Base-by-base conservation (phyloP, 2,329 filamentous ascomycete species). In the Ilyonectria mors-panacis region DNA sequence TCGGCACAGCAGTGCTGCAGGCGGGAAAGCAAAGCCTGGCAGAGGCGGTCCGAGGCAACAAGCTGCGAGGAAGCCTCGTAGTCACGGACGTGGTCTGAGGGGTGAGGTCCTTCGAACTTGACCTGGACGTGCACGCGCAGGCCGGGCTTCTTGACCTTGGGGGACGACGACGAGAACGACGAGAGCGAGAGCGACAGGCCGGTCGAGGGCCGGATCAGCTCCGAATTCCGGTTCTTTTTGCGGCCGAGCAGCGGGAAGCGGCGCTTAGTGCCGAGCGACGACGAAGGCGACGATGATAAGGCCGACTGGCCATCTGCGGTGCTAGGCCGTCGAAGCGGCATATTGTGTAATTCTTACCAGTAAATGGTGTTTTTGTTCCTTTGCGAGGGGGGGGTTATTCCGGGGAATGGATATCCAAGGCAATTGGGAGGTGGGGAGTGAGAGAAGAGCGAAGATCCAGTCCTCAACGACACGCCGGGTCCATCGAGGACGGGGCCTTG, bases 1-100 rank as follows among this genome's bases (percentile, higher is more conserved):
- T 88, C 86, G 45, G 83, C 76, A 65, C 82, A 84, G 78, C 85
- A 86, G 73, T 87, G 85, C 70, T 86, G 82, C 50, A 88, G 80
- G 44, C 85, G 85, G 30, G 82, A 81, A 13, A 88, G 73, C n/a
- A 88, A 75, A 2, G 82, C 85, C 42, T 83, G 80, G 71, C 84
- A 86, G 51, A 88, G 75, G n/a, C 82, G 79, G 63, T 85, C 82
- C 45, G 83, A 83, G 54, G 82, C 81, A 17, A 79, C 75, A 53
- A 88, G 81, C 37, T 73, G 75, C 3, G 80, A 73, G 1, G 86
- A 88, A 65, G 83, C 81, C 61, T 81, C 80, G 72, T 88, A 88
- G 65, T 80, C 81, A 55, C 83, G 81, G 55, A 73, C 79, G 74
- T 86, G 85, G 26, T 81, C 78, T 57, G 81, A 81, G 50, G 82